Base-by-base conservation (phyloP, 169 alveolate species). In the Plasmodium reichenowi region DNA sequence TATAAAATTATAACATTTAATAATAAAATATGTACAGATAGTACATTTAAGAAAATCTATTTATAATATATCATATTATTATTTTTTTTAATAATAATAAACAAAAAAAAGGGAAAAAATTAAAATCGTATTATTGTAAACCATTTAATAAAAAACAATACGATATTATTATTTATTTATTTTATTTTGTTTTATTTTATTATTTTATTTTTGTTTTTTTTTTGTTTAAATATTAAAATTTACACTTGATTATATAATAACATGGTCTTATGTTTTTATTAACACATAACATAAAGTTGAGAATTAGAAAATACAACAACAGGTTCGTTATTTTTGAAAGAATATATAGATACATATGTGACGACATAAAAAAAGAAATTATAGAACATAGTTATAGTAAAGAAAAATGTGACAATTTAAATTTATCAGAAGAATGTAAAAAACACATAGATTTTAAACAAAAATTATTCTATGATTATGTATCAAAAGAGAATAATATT, bases 361-460 rank as follows among this genome's bases (percentile, higher is more conserved):
- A 71, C 12, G 54, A 86, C 24, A 38, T 62, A 70, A 72, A 60
- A 24, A 38, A 86, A 6, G 80, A 86, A 60, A 56, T 86, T 59
- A 59, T 86, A 24, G 62, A 86, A 20, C 92, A 86, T 73, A 72
- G 70, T 43, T 86, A 86, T 72, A 66, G 29, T n/a, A 86, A 71
- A 63, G 74, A 72, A 59, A 71, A 72, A 47, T 86, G 72, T 58
- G 67, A 86, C 3, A 86, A 86, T 60, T 45, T 70, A 29, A 58
- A 86, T 9, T 47, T 71, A 58, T 86, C 38, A 48, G 75, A 86
- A 38, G 52, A 62, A 47, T 86, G 92, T 64, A 86, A 86, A 86
- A 72, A 52, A 20, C 48, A 86, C 38, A 74, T 86, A 26, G 92
- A 86, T 15, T 59, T 56, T 26, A 86, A 86, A 60, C 86, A 86